Evolutionary conservation across 2,329 filamentous ascomycete genomes (phyloP).

Genomic region (Fusarium mexicanum): DNA sequence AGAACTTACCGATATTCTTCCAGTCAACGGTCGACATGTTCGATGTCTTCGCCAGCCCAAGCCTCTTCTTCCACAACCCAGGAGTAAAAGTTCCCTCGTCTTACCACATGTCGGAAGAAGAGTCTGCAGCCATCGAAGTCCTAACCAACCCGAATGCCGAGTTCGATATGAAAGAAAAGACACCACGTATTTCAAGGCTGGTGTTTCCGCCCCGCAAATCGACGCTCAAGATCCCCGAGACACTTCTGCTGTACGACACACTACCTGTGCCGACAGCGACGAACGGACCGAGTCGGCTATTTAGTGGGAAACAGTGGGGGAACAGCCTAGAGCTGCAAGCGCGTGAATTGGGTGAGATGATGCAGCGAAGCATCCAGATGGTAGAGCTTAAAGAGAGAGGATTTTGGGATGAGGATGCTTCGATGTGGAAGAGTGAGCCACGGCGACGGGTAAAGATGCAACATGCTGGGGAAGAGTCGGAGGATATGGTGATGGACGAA

Average conservation of each 20-base stretch:
- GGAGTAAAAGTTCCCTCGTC: slow-evolving; percentile 57
- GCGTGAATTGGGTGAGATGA: slow-evolving; percentile 56
- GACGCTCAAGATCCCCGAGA: slow-evolving; percentile 59
- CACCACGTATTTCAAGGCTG: slow-evolving; percentile 55
- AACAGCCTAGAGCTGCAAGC: slow-evolving; percentile 61
- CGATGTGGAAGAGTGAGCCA: slow-evolving; percentile 48
- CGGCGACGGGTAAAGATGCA: slow-evolving; percentile 51
- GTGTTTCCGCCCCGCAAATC: slow-evolving; percentile 60
- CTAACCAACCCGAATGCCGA: slow-evolving; percentile 35
- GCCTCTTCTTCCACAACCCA: slow-evolving; percentile 66
- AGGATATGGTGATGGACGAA: slow-evolving; percentile 40
- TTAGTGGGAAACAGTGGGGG: slow-evolving; percentile 37
- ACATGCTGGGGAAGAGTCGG: slow-evolving; percentile 49
- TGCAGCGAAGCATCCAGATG: slow-evolving; percentile 60
- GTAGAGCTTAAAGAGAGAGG: slow-evolving; percentile 56
- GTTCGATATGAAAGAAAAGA: slow-evolving; percentile 25
- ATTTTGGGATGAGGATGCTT: slow-evolving; percentile 54
- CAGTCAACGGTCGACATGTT: slow-evolving; percentile 59
- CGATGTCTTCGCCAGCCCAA: slow-evolving; percentile 68
- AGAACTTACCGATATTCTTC: slow-evolving; percentile 58
- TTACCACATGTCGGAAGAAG: slow-evolving; percentile 52
- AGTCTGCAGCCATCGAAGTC: slow-evolving; percentile 40
- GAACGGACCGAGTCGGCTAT: slow-evolving; percentile 22
- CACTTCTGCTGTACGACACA: slow-evolving; percentile 59
- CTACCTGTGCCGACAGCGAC: slow-evolving; percentile 31